Evolutionary conservation across 2,329 filamentous ascomycete genomes (phyloP), one percentile per base, ranked within the genome.

Genomic region (Daldinia sp.): DNA sequence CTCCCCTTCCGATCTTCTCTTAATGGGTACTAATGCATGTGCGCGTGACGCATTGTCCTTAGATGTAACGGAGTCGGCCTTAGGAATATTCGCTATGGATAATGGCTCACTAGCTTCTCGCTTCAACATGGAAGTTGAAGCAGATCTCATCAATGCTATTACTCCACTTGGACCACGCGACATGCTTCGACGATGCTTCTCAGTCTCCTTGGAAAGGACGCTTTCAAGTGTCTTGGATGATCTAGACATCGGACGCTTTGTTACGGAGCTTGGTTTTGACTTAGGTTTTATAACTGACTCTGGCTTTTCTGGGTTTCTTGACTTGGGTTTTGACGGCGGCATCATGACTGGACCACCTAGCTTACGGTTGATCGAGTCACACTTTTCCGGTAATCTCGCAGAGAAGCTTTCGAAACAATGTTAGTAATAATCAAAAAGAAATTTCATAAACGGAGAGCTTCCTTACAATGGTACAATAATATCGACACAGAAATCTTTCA

Each of bases 401-500:
- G 90, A 88, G 73, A 93, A 95, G 77, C 87, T 90, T 63, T 30
- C 13, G 25, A 2, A 8, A 32, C n/a, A 19, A 49, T 61, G 52
- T 85, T 68, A 85, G 80, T 45, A 45, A 43, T 29, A 10, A 34
- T 27, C 23, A 2, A 17, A 62, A 21, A 6, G 4, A 2, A 11
- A 17, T 48, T 6, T 11, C n/a, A 15, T 15, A 3, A 3, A 19
- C 8, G 30, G 27, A n/a, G 21, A 13, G 19, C 77, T 10, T 27
- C 34, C 87, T 82, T 79, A 90, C 86, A 94, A 94, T 30, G 92
- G 91, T 43, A 93, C 80, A 69, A 95, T 87, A 37, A 95, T 89
- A 72, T 95, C 91, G 13, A 91, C 82, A 72, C 91, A 94, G 73
- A 94, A 95, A 73, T 90, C 89, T 66, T 85, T 87, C 5, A 94